Conservation (phyloP, 495 filamentous ascomycete species). For the Penicillium salamii region DNA sequence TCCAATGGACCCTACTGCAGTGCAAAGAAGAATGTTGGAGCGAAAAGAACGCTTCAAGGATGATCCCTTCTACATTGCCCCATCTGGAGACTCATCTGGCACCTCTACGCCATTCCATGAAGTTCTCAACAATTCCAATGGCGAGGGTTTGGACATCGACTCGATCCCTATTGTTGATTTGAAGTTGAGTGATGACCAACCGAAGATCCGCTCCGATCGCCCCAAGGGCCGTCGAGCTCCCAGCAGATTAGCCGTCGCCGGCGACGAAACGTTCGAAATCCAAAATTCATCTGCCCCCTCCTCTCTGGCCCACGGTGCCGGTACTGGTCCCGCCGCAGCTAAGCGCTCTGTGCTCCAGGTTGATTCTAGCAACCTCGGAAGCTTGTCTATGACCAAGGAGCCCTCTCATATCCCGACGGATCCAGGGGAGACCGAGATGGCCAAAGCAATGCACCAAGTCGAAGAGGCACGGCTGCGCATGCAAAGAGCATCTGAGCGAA, state of each 20-base stretch:
- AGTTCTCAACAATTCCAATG: constrained; percentile 64
- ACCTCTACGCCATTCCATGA: constrained; percentile 69
- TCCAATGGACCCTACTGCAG: constrained; percentile 58
- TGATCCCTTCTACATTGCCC: constrained; percentile 90
- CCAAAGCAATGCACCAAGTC: constrained; percentile 77
- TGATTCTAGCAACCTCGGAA: constrained; percentile 74
- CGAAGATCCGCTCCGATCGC: constrained; percentile 9
- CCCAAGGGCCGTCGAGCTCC: constrained; percentile 23
- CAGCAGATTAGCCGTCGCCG: constrained; percentile 56
- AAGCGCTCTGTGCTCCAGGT: constrained; percentile 70
- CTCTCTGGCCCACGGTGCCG: not conserved
- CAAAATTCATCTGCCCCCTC: constrained; percentile 32
- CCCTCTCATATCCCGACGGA: constrained; percentile 2
- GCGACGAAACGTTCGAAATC: constrained; percentile 52
- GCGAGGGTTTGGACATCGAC: constrained; percentile 80
- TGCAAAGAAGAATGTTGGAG: constrained; percentile 62
- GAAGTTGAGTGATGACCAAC: constrained; percentile 55
- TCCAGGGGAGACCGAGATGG: constrained; percentile 78
- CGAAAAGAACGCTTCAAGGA: constrained; percentile 78
- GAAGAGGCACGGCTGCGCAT: constrained; percentile 83
- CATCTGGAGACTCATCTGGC: constrained; percentile 46
- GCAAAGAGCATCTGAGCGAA: constrained; percentile 83
- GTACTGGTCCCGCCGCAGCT: constrained; percentile 32
- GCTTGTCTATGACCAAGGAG: constrained; percentile 55
- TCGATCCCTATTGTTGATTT: constrained; percentile 93